phyloP scores from a whole-genome alignment of 148 eudicot genomes.

The Fagopyrum tataricum region DNA sequence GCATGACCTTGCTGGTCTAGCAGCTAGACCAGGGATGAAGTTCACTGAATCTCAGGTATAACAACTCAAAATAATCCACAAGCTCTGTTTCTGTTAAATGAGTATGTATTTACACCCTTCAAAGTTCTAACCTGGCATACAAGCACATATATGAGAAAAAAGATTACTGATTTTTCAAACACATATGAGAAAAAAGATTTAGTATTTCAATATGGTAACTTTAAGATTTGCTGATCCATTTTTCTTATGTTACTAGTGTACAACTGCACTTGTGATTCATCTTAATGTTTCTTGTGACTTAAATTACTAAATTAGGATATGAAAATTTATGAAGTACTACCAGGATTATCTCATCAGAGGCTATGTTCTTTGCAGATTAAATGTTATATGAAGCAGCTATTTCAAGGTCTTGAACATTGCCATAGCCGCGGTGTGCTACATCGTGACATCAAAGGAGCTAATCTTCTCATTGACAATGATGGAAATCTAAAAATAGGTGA shows the following conservation, averaged over 20 bases:
- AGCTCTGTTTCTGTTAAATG: not conserved
- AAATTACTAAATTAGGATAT: not conserved
- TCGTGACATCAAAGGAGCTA: conserved; percentile 60
- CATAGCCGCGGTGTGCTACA: conserved; percentile 56
- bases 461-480: conserved; percentile 44
- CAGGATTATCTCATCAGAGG: not conserved
- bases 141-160: no score
- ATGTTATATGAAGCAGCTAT: conserved; percentile 52
- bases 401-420: conserved; percentile 55
- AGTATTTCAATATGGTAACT: not conserved
- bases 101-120: not conserved
- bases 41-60: conserved; percentile 50
- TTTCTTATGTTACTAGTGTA: not conserved
- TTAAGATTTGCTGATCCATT: not conserved
- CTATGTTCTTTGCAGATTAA: conserved; percentile 34
- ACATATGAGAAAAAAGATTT: not conserved
- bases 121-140: not conserved
- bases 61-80: not conserved
- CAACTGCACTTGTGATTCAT: not conserved
- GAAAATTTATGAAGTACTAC: not conserved
- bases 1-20: conserved; percentile 60
- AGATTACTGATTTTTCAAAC: no score
- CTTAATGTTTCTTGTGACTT: not conserved
- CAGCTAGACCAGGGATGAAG: conserved; percentile 35
- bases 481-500: conserved; percentile 67